Base-by-base conservation (phyloP, 2,329 filamentous ascomycete genomes). In the Epichloe scottii region DNA sequence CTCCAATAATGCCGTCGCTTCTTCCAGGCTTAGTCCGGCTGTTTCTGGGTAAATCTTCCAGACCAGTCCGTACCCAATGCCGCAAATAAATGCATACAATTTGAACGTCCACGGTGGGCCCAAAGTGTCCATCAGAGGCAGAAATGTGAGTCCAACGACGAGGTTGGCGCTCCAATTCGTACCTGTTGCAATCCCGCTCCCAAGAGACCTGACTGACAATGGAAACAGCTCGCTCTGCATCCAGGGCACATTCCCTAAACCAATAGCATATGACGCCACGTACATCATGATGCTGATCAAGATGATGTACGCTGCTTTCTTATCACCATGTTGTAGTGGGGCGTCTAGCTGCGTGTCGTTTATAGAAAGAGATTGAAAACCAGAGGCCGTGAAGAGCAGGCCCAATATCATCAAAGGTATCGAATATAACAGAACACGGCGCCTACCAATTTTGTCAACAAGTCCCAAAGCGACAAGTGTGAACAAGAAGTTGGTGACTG, bases 151-250 rank as follows among this genome's bases (percentile, higher is more conserved):
- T 0, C 89, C 90, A 1, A 96, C 76, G 17, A 93, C 65, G 53
- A 94, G 93, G 64, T 97, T 97, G 23, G 85, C 82, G 4, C 77
- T 78, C 91, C 91, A 97, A 62, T 81, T 96, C 6, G 87, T 94
- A 5, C 83, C 84, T 7, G 90, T 91, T 2, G 85, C 78, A 5
- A 88, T 66, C 0, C 82, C 82, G 52, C 83, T 87, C 30, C 87
- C 87, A 1, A 88, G 67, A 4, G 83, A 82, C 46, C 87, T 81
- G 44, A 89, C 85, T 33, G 76, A 75, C 46, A 90, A 73, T 1
- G 89, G 86, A 62, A 96, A 96, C 34, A 95, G 77, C 69, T 97
- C 91, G 58, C 84, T 88, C 69, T 95, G 90, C 76, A 95, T 91
- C 91, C 91, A 97, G 0, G 91, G 90, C 3, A 97, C 89, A 59